A percentile compares a stretch with the other conserved stretches of the same genome.
Evolutionary conservation across 108 stramenopile species (phyloP).

Genomic region (Parietichytrium sp.): DNA sequence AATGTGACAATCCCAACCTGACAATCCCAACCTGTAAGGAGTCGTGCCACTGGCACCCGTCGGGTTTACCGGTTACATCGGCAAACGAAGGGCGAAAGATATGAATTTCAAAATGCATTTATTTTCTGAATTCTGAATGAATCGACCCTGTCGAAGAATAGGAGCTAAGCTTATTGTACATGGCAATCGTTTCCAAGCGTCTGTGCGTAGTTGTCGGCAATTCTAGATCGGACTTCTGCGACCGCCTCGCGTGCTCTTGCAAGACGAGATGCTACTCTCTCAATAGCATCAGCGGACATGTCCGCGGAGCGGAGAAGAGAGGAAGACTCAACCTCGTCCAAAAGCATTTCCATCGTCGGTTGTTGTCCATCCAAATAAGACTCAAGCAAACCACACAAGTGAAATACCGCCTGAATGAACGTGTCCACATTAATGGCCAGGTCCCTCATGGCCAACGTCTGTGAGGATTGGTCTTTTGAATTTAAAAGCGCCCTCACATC

Average conservation of each 20-base stretch:
- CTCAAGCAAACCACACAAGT: not conserved
- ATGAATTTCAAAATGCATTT: too few relatives aligned
- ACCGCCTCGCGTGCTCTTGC: not conserved
- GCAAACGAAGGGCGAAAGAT: too few relatives aligned
- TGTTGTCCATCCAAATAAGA: not conserved
- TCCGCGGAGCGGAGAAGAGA: not conserved
- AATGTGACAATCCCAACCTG: too few relatives aligned
- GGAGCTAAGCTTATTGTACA: not conserved
- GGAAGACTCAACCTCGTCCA: not conserved
- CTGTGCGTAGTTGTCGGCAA: conserved; percentile 12
- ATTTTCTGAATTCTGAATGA: too few relatives aligned
- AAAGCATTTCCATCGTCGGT: conserved; percentile 3
- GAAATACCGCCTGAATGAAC: not conserved
- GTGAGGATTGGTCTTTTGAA: too few relatives aligned
- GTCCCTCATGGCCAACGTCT: not conserved
- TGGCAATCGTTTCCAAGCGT: conserved; percentile 23
- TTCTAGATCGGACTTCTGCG: conserved; percentile 5
- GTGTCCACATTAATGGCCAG: not conserved
- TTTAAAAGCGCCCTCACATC: too few relatives aligned
- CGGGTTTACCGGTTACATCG: too few relatives aligned
- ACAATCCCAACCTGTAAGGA: too few relatives aligned
- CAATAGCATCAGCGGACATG: not conserved
- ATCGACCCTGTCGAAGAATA: not conserved
- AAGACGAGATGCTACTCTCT: too few relatives aligned
- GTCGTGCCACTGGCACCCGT: too few relatives aligned